Base-by-base conservation (phyloP, 108 stramenopile genomes). In the Nannochloropsis gaditana region DNA sequence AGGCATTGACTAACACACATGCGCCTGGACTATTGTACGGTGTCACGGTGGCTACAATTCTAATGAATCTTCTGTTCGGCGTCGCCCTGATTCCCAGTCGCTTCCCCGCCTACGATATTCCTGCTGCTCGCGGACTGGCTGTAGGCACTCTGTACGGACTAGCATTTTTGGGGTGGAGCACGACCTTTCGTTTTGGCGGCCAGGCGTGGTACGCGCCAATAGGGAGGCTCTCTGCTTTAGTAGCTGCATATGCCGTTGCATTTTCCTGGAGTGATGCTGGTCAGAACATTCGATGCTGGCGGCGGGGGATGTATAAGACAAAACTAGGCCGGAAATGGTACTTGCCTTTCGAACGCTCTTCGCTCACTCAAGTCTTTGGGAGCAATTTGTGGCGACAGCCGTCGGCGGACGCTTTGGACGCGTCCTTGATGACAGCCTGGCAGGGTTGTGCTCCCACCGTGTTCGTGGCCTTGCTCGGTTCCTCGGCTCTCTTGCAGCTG, bases 381-480 rank as follows among this genome's bases (percentile, higher is more conserved):
- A 73, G 59, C n/a, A 73, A 73, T 73, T 73, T 73, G 59, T 73
- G 59, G 59, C 59, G 59, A n/a, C 59, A 73, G n/a, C 59, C 59
- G 59, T n/a, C 19, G 59, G 59, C 59, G 59, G 59, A 73, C n/a
- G 59, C 59, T 2, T 73, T 73, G 59, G 19, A 73, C 15, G 59
- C 59, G 15, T 73, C 59, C 2, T 73, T 73, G 59, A 73, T 73
- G 59, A 73, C 59, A 15, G 59, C 59, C 19, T 73, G 59, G 59
- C 59, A 73, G 3, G 59, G 59, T 15, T 6, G 59, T 73, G 15
- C n/a, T 4, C 59, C 59, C 59, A 73, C 59, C 19, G n/a, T 73
- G 15, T 73, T 73, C 3, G 59, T 73, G 19, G 59, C 59, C 59
- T n/a, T 73, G 15, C 59, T 73, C 19, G 59, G 59, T n/a, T 73